Evolutionary conservation across 2,329 filamentous ascomycete genomes (phyloP).

Genomic region (Aspergillus sp.): DNA sequence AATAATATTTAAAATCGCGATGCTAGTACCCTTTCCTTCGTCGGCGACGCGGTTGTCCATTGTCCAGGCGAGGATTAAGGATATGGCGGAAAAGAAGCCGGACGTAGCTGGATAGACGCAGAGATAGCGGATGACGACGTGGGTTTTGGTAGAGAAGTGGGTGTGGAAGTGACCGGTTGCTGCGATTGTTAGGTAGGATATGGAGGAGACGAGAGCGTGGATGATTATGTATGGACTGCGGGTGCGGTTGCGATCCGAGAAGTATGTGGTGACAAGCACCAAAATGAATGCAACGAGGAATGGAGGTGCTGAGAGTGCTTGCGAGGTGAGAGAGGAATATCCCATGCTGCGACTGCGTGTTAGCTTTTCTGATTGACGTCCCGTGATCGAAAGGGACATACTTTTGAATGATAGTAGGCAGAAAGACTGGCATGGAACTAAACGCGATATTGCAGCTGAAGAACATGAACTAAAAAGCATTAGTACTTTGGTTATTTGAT

Average conservation of each 20-base stretch:
- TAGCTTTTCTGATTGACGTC: background rate
- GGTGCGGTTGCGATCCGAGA: constrained; percentile 60
- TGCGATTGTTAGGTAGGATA: constrained; percentile 55
- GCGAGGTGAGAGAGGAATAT: constrained; percentile 58
- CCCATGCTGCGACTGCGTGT: constrained; percentile 51
- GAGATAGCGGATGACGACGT: constrained; percentile 54
- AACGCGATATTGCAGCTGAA: constrained; percentile 85
- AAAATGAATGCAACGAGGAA: constrained; percentile 68
- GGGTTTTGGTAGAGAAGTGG: constrained; percentile 24
- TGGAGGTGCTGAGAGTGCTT: constrained; percentile 74
- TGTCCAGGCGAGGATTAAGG: constrained; percentile 78
- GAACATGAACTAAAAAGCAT: constrained; percentile 56
- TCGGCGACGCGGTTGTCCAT: constrained; percentile 74
- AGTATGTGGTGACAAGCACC: constrained; percentile 64
- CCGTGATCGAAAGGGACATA: constrained; percentile 9
- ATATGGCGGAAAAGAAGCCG: constrained; percentile 79
- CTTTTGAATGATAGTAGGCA: constrained; percentile 70
- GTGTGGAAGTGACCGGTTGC: constrained; percentile 42
- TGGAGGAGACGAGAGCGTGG: constrained; percentile 64
- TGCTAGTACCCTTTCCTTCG: constrained; percentile 64
- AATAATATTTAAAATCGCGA: constrained; percentile 73
- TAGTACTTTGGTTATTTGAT: background rate
- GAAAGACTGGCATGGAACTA: constrained; percentile 77
- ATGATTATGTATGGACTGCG: constrained; percentile 62
- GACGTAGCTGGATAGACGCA: constrained; percentile 70